Base-by-base conservation (phyloP, 495 filamentous ascomycete species). In the Pyrenopolyporus hunteri region DNA sequence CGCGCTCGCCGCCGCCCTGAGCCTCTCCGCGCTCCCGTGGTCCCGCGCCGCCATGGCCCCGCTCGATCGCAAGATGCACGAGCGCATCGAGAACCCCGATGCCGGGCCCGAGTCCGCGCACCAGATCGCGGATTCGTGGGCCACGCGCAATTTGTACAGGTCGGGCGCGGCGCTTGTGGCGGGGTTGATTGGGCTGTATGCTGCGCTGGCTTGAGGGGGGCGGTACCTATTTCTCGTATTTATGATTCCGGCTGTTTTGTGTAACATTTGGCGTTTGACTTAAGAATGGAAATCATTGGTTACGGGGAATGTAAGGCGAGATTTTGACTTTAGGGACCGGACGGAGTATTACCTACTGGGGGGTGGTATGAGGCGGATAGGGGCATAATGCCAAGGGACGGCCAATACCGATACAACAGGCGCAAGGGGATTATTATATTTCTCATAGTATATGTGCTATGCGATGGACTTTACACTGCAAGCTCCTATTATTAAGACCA, bases 61-160 rank as follows among this genome's bases (percentile, higher is more conserved):
- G 9, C 78, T 76, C 14, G 82, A 85, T 57, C 56, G 62, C 10
- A 67, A 68, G 67, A 57, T 87, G 50, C 22, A 70, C 28, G 52
- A 47, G 4, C 14, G 43, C 2, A n/a, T 31, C 3, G 17, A 29
- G 43, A 16, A 7, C 5, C 17, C 25, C 22, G 44, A 23, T 23
- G 45, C 6, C 17, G 46, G 17, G 33, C 72, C 70, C 28, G 76
- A 80, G 67, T 74, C 71, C 3, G 68, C 76, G 48, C 72, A 79
- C 47, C 70, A 68, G 35, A 64, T 85, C 40, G 61, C 82, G 4
- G 76, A 82, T 53, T 55, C 63, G 47, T 85, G 81, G 81, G 80
- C 68, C 2, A 74, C 63, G 42, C 32, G 80, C 46, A 83, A 84
- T 60, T 43, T 82, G 23, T 75, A 64, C n/a, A 66, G 78, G 26